Percentiles rank a stretch among this genome's conserved stretches.
phyloP scores from a whole-genome alignment of 2,329 filamentous ascomycete species.

The Byssoonygena ceratinophila region DNA sequence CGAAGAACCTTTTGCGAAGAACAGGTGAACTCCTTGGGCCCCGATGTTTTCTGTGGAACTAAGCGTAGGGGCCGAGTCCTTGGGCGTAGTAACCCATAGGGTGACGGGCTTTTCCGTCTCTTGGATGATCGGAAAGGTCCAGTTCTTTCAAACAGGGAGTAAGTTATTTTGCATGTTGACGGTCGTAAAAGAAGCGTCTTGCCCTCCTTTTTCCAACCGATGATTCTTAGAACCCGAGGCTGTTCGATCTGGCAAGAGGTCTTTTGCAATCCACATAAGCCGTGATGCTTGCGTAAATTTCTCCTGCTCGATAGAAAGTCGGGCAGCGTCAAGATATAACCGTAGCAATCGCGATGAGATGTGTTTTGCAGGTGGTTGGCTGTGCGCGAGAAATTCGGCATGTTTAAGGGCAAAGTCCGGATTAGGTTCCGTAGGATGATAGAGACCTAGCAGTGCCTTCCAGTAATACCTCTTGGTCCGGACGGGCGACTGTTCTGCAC shows the following conservation, averaged over 20 bases:
- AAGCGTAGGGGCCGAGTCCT: neutral
- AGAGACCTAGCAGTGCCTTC: conserved; percentile 26
- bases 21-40: no score
- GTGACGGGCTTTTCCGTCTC: neutral
- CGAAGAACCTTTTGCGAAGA: no score
- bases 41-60: no score
- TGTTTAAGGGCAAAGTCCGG: conserved; percentile 25
- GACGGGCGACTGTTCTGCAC: neutral
- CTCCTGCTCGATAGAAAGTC: conserved; percentile 28
- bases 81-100: neutral
- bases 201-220: neutral
- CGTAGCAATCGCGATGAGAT: conserved; percentile 25
- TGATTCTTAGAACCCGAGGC: neutral
- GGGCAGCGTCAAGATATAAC: conserved; percentile 31
- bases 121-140: no score
- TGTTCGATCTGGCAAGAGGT: conserved; percentile 22
- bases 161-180: neutral
- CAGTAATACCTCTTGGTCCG: conserved; percentile 17
- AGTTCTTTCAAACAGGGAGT: conserved; percentile 1
- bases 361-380: conserved; percentile 16
- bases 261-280: conserved; percentile 26
- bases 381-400: conserved; percentile 20
- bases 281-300: conserved; percentile 23
- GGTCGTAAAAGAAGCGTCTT: neutral
- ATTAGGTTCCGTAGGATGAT: conserved; percentile 31